Evolutionary conservation across 371 early-diverging fungal genomes (phyloP).

Genomic region (Mortierella sp.): DNA sequence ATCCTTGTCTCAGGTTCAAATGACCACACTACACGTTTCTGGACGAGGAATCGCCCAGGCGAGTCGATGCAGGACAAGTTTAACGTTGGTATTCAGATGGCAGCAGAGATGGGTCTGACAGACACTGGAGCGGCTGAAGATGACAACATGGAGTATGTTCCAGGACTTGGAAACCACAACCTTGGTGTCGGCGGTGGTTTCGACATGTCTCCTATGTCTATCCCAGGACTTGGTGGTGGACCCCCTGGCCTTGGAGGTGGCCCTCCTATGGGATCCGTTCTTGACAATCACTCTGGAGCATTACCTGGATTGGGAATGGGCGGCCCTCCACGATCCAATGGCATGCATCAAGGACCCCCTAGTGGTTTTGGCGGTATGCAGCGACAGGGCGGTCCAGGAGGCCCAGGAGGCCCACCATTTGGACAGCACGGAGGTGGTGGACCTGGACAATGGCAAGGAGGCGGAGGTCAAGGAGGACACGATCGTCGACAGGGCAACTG

Average conservation of each 20-base stretch:
- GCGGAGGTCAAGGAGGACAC: conserved; percentile 18
- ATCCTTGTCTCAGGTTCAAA: conserved; percentile 97
- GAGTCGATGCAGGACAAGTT: conserved; percentile 78
- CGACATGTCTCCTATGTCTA: conserved; percentile 42
- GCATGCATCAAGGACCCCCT: neutral
- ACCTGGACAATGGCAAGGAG: conserved; percentile 38
- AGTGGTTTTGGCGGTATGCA: conserved; percentile 31
- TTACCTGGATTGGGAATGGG: conserved; percentile 39
- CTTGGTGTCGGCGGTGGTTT: conserved; percentile 58
- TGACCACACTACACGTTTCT: conserved; percentile 98
- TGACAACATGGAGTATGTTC: conserved; percentile 50
- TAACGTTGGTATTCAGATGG: conserved; percentile 69
- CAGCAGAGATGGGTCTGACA: conserved; percentile 63
- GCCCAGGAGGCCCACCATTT: conserved; percentile 24
- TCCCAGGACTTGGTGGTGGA: conserved; percentile 48
- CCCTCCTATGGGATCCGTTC: conserved; percentile 33
- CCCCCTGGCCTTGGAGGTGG: conserved; percentile 32
- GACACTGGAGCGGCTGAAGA: conserved; percentile 65
- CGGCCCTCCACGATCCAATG: conserved; percentile 21
- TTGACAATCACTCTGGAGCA: conserved; percentile 30
- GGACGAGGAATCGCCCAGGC: conserved; percentile 97
- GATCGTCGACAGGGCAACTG: conserved; percentile 27
- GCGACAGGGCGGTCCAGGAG: conserved; percentile 31
- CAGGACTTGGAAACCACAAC: conserved; percentile 61
- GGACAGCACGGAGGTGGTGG: conserved; percentile 15